A percentile compares a stretch with the other conserved stretches of the same genome.
Conservation (phyloP, 352 stramenopile species). For the Paralagenidium karlingii region DNA sequence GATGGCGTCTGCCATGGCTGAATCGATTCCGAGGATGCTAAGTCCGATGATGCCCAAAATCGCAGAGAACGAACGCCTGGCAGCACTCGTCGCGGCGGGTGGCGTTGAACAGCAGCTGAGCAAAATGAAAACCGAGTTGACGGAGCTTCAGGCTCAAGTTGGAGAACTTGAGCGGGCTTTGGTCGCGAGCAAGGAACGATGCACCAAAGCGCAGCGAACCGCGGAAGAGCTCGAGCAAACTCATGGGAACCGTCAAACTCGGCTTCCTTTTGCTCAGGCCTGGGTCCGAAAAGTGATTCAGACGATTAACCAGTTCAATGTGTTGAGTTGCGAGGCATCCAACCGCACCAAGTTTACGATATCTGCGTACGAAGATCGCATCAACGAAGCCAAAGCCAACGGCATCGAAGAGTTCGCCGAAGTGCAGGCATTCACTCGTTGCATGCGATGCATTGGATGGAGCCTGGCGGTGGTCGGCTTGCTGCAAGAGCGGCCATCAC, state of each 20-base stretch:
- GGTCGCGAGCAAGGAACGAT: constrained; percentile 41
- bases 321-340: background rate
- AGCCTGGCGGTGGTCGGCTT: constrained; percentile 55
- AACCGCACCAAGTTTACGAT: background rate
- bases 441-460: constrained; percentile 61
- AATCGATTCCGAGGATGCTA: constrained; percentile 16
- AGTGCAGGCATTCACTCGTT: constrained; percentile 41
- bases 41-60: constrained; percentile 17
- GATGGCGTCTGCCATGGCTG: constrained; percentile 2
- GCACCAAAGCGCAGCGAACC: constrained; percentile 29
- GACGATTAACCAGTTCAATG: background rate
- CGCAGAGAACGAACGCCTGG: constrained; percentile 30
- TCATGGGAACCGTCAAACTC: constrained; percentile 52
- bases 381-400: constrained; percentile 14
- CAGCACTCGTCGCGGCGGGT: constrained; percentile 38
- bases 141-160: constrained; percentile 56
- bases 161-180: constrained; percentile 53
- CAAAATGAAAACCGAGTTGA: constrained; percentile 60
- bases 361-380: background rate
- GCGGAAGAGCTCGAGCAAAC: constrained; percentile 43
- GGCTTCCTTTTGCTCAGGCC: constrained; percentile 32
- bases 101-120: constrained; percentile 58
- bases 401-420: constrained; percentile 66
- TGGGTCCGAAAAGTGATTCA: constrained; percentile 40
- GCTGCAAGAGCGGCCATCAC: constrained; percentile 65